Evolutionary conservation across 495 filamentous ascomycete genomes (phyloP).

Genomic region (Penicillium samsonianum): DNA sequence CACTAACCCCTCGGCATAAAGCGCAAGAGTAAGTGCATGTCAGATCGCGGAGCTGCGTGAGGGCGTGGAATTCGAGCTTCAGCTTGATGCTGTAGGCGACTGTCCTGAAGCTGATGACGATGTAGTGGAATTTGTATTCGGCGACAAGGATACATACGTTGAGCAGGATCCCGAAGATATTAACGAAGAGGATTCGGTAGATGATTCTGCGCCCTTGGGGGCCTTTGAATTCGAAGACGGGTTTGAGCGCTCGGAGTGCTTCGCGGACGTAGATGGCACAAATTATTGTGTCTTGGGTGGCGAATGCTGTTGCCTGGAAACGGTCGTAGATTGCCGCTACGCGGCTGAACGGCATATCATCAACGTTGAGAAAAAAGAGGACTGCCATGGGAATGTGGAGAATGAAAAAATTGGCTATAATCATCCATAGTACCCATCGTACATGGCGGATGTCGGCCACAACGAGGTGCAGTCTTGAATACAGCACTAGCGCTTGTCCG

Average conservation of each 20-base stretch:
- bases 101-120: conserved; percentile 51
- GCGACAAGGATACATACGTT: conserved; percentile 51
- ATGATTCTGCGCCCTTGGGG: conserved; percentile 41
- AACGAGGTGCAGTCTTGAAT: conserved; percentile 64
- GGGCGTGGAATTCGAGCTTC: conserved; percentile 60
- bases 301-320: conserved; percentile 57
- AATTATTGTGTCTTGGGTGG: conserved; percentile 57
- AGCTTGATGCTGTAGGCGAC: conserved; percentile 61
- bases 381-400: conserved; percentile 51
- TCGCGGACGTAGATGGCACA: conserved; percentile 57
- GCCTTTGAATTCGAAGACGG: conserved; percentile 24
- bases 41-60: conserved; percentile 30
- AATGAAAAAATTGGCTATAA: conserved; percentile 52
- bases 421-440: conserved; percentile 55
- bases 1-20: conserved; percentile 2
- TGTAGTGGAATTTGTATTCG: conserved; percentile 48
- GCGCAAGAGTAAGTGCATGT: conserved; percentile 16
- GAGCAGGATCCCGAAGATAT: conserved; percentile 51
- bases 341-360: conserved; percentile 26
- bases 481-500: conserved; percentile 64
- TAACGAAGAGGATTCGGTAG: conserved; percentile 54
- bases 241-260: conserved; percentile 33
- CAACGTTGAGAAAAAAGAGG: conserved; percentile 43
- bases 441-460: conserved; percentile 20
- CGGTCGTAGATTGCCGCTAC: conserved; percentile 51